Evolutionary conservation across 345 rosid genomes (phyloP).

Genomic region (Eutrema heterophyllum): DNA sequence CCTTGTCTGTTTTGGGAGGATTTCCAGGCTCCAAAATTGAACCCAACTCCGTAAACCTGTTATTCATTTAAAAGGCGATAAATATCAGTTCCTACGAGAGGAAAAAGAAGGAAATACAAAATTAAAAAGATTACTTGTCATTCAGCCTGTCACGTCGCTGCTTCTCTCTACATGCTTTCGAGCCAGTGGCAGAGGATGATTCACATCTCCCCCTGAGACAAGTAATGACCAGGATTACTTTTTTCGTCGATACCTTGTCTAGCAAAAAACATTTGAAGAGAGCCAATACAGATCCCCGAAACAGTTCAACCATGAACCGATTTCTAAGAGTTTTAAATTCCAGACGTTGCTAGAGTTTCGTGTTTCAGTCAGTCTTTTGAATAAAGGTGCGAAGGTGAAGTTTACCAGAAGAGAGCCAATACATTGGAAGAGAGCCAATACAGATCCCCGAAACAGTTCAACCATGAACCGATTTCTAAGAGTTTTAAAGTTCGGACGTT

Average conservation of each 20-base stretch:
- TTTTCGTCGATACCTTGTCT: background rate
- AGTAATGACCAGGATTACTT: background rate
- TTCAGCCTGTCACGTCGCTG: conserved; percentile 88
- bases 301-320: background rate
- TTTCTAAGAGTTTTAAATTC: background rate
- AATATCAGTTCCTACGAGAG: background rate
- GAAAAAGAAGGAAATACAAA: background rate
- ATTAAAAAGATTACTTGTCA: conserved; percentile 62
- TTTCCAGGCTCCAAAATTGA: conserved; percentile 79
- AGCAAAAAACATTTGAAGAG: background rate
- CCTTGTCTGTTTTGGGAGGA: conserved; percentile 91
- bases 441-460: background rate
- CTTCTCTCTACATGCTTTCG: conserved; percentile 99
- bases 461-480: background rate
- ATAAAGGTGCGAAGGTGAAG: background rate
- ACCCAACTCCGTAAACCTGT: conserved; percentile 87
- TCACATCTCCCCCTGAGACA: conserved; percentile 51
- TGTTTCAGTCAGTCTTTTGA: background rate
- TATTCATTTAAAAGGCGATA: background rate
- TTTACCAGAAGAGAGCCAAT: background rate
- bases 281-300: background rate
- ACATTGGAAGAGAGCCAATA: background rate
- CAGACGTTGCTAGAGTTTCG: background rate
- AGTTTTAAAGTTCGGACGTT: background rate
- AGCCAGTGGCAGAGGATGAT: conserved; percentile 61